Base-by-base conservation (phyloP, 306 rosid species). In the Sindora glabra region DNA sequence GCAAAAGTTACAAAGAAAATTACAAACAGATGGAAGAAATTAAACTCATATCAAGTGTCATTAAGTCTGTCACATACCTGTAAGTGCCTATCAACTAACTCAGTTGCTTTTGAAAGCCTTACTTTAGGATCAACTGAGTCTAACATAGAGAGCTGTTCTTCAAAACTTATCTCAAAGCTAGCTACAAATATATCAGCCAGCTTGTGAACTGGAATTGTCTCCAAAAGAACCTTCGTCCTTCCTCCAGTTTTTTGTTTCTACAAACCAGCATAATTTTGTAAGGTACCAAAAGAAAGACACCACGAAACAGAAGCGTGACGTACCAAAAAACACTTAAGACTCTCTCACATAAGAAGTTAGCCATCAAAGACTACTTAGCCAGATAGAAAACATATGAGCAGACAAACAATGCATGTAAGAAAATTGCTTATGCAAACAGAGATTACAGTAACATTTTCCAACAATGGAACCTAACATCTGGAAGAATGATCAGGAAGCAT, bases 111-210 rank as follows among this genome's bases (percentile, higher is more conserved):
- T 26, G 96, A 92, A 80, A 92, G 94, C 79, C 97, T 84, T 41
- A 78, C 81, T 89, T 84, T 89, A 65, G 83, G 84, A 73, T 92
- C 97, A 66, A 92, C 89, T 15, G 99, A 84, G 78, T 92, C 99
- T 80, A 92, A 56, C 99, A 89, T 89, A 21, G 75, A 86, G 48
- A 92, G 65, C 67, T 92, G 99, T 72, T 92, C 95, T 82, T 92
- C 95, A 80, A 92, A 92, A 75, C 97, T 92, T 73, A 92, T 86
- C 82, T 89, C 99, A 75, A 92, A 92, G 80, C 99, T 89, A 44
- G 97, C 99, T 69, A 92, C 99, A 80, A 92, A 92, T 75, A 92
- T 89, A 72, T 92, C 99, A 15, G 97, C 99, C 81, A 92, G 74
- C 77, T 89, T 92, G 70, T 86, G 95, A 80, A 92, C 94, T 18